A percentile compares a stretch with the other conserved stretches of the same genome.
Conservation (phyloP, 768 basidiomycete species). For the Mycena chlorophos region DNA sequence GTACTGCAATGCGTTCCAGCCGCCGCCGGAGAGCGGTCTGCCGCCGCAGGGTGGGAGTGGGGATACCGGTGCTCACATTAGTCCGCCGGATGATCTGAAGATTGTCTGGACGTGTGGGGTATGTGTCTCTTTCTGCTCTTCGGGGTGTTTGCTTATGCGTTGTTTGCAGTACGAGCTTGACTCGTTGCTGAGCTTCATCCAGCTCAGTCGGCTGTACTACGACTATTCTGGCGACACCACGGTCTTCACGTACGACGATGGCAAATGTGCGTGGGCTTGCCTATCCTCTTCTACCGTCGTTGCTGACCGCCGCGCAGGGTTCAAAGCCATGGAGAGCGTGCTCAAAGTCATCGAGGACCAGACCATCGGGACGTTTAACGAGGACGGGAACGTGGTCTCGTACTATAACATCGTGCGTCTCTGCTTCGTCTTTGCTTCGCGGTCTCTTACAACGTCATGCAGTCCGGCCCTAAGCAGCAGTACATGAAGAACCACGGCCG, state of each 20-base stretch:
- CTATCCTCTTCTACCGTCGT: not conserved
- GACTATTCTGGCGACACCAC: conserved; percentile 47
- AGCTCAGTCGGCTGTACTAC: conserved; percentile 52
- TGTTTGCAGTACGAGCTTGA: conserved; percentile 52
- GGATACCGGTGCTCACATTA: conserved; percentile 7
- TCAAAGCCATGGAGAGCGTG: conserved; percentile 15
- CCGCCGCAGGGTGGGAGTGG: not conserved
- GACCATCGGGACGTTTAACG: conserved; percentile 11
- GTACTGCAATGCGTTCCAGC: conserved; percentile 23
- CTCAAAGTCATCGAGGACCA: conserved; percentile 18
- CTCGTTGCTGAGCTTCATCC: conserved; percentile 55
- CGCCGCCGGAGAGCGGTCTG: conserved; percentile 24
- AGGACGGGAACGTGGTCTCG: conserved; percentile 13
- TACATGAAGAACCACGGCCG: conserved; percentile 22
- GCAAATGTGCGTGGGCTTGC: conserved; percentile 40
- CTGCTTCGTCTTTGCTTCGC: not conserved
- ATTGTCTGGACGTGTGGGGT: conserved; percentile 62
- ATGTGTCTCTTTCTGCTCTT: not conserved
- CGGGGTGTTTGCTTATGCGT: not conserved
- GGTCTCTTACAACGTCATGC: not conserved
- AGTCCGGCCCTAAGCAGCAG: conserved; percentile 22
- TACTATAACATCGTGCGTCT: conserved; percentile 18
- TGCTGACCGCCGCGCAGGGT: conserved; percentile 5
- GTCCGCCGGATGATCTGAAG: conserved; percentile 44
- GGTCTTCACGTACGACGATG: conserved; percentile 41